These are phyloP conservation scores for Chaetomium sp. DNA, from an alignment of 2,329 filamentous ascomycete species.

Conservation along the genomic window DNA sequence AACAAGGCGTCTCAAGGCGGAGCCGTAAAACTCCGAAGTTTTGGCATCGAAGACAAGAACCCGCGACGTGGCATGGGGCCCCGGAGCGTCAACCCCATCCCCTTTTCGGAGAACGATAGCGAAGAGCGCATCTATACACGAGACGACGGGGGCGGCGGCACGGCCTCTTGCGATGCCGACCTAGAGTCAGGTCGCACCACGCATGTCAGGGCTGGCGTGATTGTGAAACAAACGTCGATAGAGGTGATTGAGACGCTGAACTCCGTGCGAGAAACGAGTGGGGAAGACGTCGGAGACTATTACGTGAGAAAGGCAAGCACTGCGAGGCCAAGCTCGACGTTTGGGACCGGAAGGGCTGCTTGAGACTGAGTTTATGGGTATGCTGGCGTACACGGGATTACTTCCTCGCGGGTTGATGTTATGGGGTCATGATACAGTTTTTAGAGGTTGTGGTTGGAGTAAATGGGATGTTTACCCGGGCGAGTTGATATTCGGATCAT, in stretches of 20 bases:
- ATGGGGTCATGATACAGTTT: neutral
- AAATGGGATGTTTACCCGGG: too few species aligned
- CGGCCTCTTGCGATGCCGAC: constrained; percentile 12
- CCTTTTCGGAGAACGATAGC: constrained; percentile 36
- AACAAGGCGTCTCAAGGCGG: constrained; percentile 22
- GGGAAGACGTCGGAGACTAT: constrained; percentile 29
- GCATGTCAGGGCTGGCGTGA: constrained; percentile 13
- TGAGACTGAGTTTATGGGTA: neutral
- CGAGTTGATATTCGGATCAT: too few species aligned
- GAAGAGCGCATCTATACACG: constrained; percentile 36
- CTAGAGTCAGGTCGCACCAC: constrained; percentile 7
- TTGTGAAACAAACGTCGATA: constrained; percentile 32
- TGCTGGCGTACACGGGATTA: neutral
- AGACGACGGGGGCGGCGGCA: neutral
- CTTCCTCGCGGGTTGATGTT: neutral
- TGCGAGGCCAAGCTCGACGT: constrained; percentile 13
- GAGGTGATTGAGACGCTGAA: constrained; percentile 29
- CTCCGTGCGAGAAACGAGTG: neutral
- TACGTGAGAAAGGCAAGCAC: constrained; percentile 20
- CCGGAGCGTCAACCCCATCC: constrained; percentile 36
- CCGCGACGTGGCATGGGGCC: constrained; percentile 37
- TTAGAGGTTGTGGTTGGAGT: neutral
- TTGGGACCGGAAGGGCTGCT: constrained; percentile 9
- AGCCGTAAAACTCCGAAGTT: constrained; percentile 25
- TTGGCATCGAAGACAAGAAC: constrained; percentile 37